phyloP scores from a whole-genome alignment of 768 basidiomycete genomes.

The Pleurotus eryngii region DNA sequence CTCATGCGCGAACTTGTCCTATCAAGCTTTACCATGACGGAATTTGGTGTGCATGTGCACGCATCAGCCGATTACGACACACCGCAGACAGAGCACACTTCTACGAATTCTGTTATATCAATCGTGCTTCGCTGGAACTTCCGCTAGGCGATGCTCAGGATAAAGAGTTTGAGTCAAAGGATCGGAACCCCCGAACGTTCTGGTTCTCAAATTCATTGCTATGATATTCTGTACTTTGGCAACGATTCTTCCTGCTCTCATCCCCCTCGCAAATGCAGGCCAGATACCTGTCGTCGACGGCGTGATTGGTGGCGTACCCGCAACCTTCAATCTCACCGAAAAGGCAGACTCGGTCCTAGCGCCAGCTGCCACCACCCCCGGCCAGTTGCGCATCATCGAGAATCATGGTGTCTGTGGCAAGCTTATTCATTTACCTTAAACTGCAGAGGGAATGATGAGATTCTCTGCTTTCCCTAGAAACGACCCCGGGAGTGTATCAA shows the following conservation, averaged over 20 bases:
- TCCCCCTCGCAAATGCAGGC: slow-evolving; percentile 15
- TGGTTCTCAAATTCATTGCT: neutral
- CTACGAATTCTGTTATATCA: neutral
- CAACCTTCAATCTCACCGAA: slow-evolving; percentile 9
- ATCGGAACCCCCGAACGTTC: neutral
- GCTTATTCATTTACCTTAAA: neutral
- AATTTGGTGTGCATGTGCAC: neutral
- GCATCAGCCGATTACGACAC: neutral
- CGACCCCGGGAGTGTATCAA: slow-evolving; percentile 56
- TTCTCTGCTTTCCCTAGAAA: slow-evolving; percentile 33
- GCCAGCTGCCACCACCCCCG: slow-evolving; percentile 33
- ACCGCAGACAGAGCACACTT: neutral
- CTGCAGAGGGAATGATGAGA: neutral
- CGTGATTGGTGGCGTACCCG: slow-evolving; percentile 44
- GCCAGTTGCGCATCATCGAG: slow-evolving; percentile 51
- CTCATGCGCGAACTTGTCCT: too few relatives aligned
- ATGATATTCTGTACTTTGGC: neutral
- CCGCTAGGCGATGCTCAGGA: neutral
- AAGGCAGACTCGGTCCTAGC: slow-evolving; percentile 13
- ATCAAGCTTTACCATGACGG: neutral
- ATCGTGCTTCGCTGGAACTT: neutral
- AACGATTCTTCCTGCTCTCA: neutral
- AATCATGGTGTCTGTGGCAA: slow-evolving; percentile 62
- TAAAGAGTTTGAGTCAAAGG: neutral
- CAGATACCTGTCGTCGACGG: slow-evolving; percentile 51